Evolutionary conservation across 352 stramenopile genomes (phyloP).

Genomic region (Globisporangium paroecandrum): DNA sequence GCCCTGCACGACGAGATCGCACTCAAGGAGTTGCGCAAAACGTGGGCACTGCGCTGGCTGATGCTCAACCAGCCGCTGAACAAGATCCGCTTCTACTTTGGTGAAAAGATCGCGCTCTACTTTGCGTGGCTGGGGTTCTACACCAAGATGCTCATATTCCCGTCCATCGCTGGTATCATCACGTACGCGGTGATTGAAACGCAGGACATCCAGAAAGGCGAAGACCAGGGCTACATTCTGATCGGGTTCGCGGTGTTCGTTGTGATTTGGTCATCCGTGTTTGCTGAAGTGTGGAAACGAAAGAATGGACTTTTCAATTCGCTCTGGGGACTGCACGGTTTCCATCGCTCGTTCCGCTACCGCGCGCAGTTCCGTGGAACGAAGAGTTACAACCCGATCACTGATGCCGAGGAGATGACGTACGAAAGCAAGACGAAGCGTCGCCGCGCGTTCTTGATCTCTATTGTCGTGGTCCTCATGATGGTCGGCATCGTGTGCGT

Average conservation of each 20-base stretch:
- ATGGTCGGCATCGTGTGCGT: constrained; percentile 77
- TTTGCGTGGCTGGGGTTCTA: constrained; percentile 92
- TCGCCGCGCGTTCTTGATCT: constrained; percentile 52
- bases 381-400: constrained; percentile 67
- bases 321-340: constrained; percentile 79
- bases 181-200: constrained; percentile 65
- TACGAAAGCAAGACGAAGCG: constrained; percentile 59
- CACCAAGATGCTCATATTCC: constrained; percentile 90
- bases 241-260: constrained; percentile 82
- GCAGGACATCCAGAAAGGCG: constrained; percentile 29
- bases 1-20: constrained; percentile 78
- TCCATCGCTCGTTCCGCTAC: constrained; percentile 67
- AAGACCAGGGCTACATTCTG: constrained; percentile 65
- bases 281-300: constrained; percentile 88
- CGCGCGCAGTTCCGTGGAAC: constrained; percentile 84
- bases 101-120: constrained; percentile 89
- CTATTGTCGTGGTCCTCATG: constrained; percentile 57
- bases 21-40: constrained; percentile 63
- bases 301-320: constrained; percentile 83
- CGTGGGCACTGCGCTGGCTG: constrained; percentile 74
- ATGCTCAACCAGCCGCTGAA: constrained; percentile 83
- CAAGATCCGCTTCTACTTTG: constrained; percentile 90
- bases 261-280: constrained; percentile 85
- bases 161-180: constrained; percentile 71
- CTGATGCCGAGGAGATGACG: constrained; percentile 58